phyloP scores from a whole-genome alignment of 768 basidiomycete species.

The Fomitopsis pulvina region DNA sequence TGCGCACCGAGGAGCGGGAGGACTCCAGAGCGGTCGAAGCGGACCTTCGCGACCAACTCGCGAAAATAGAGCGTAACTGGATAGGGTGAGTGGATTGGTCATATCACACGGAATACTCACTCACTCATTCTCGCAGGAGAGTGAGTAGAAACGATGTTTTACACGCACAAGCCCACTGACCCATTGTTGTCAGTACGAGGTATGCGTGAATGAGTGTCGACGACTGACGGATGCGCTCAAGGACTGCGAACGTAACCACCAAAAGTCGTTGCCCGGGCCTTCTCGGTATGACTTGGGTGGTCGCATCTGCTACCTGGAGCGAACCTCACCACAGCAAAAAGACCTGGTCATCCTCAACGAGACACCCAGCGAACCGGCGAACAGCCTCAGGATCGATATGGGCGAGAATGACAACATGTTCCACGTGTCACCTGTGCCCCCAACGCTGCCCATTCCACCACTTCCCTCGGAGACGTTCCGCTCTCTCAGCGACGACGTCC shows the following conservation, averaged over 20 bases:
- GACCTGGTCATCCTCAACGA: slow-evolving; percentile 15
- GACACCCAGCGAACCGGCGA: slow-evolving; percentile 5
- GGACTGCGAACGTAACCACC: slow-evolving; percentile 10
- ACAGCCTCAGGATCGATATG: slow-evolving; percentile 10
- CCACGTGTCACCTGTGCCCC: slow-evolving; percentile 20
- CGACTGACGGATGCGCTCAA: slow-evolving; percentile 17
- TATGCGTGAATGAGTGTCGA: slow-evolving; percentile 14
- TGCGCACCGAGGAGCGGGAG: slow-evolving; percentile 44
- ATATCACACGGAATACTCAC: slow-evolving; percentile 4
- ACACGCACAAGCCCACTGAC: background rate
- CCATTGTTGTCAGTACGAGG: slow-evolving; percentile 12
- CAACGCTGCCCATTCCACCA: slow-evolving; percentile 18
- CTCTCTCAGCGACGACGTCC: slow-evolving; percentile 20
- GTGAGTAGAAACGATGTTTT: slow-evolving; percentile 11
- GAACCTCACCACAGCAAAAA: slow-evolving; percentile 9
- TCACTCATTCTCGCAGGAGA: slow-evolving; percentile 14
- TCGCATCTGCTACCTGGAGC: slow-evolving; percentile 15
- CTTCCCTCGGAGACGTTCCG: slow-evolving; percentile 17
- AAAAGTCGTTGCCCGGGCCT: slow-evolving; percentile 9
- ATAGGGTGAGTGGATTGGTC: slow-evolving; percentile 23
- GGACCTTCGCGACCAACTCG: slow-evolving; percentile 46
- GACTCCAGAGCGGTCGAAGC: slow-evolving; percentile 44
- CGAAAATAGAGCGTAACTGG: slow-evolving; percentile 37
- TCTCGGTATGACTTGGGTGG: slow-evolving; percentile 7
- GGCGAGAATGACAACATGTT: slow-evolving; percentile 16